A percentile compares a stretch with the other conserved stretches of the same genome.
These are phyloP conservation scores for Wallacemonas sp. DNA, from an alignment of 208 protist genomes.

Conservation along the genomic window DNA sequence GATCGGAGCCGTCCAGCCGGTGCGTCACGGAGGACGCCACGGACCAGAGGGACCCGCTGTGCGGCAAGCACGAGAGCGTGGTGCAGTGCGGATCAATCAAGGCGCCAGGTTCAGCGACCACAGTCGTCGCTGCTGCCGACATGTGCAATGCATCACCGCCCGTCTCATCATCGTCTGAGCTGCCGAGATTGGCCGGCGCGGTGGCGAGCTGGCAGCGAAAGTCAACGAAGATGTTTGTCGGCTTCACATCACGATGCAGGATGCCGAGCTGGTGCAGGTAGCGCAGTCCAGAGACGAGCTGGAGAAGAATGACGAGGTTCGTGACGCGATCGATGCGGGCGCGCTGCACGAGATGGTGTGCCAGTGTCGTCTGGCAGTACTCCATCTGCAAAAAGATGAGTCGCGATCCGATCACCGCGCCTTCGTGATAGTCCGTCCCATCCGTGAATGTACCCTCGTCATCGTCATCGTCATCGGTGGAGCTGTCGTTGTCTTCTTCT, in stretches of 20 bases:
- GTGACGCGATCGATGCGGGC: conserved; percentile 56
- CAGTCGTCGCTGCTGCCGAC: neutral
- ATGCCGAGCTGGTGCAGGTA: conserved; percentile 70
- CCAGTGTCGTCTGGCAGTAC: conserved; percentile 80
- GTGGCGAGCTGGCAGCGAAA: conserved; percentile 59
- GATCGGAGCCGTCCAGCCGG: neutral
- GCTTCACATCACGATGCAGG: conserved; percentile 88
- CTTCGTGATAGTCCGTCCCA: neutral
- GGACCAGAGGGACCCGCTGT: conserved; percentile 8
- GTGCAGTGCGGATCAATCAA: conserved; percentile 10
- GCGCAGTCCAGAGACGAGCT: conserved; percentile 58
- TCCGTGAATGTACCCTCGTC: conserved; percentile 4
- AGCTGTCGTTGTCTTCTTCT: too few species aligned
- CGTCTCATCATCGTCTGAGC: conserved; percentile 23
- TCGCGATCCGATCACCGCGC: conserved; percentile 36
- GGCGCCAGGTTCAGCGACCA: too few species aligned
- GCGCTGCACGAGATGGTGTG: conserved; percentile 50
- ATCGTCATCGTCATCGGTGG: conserved; percentile 7
- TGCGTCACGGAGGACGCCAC: neutral
- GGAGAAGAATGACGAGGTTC: conserved; percentile 76
- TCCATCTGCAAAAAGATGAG: conserved; percentile 90
- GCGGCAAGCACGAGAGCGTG: conserved; percentile 5
- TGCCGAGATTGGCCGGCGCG: conserved; percentile 20
- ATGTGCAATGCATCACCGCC: neutral
- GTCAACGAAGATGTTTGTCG: conserved; percentile 85